Evolutionary conservation across 2,329 filamentous ascomycete genomes (phyloP).

Genomic region (Penicillium sp.): DNA sequence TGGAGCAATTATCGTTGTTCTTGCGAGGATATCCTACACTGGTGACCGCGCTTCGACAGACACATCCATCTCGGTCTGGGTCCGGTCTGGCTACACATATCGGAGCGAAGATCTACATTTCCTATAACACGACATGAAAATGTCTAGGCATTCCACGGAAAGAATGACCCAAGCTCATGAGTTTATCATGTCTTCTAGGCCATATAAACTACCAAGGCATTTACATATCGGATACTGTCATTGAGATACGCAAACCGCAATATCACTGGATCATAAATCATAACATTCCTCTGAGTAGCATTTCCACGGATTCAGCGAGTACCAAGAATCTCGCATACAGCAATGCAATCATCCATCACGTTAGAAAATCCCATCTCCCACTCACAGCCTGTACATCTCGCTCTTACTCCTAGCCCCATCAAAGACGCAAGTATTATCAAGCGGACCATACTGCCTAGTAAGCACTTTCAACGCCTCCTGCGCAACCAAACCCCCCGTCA

Average conservation of each 20-base stretch:
- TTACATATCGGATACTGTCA: background rate
- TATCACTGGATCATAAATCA: slow-evolving; percentile 9
- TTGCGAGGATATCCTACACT: background rate
- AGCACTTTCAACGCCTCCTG: slow-evolving; percentile 89
- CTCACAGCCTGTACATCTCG: slow-evolving; percentile 49
- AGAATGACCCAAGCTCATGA: background rate
- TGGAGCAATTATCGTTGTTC: background rate
- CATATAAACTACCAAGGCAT: background rate
- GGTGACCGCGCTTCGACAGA: background rate
- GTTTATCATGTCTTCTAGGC: background rate
- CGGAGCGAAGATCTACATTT: background rate
- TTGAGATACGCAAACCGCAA: background rate
- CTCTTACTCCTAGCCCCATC: slow-evolving; percentile 59
- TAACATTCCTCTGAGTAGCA: background rate
- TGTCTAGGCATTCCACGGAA: background rate
- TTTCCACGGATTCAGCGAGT: background rate
- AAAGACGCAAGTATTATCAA: slow-evolving; percentile 63
- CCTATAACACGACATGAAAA: background rate
- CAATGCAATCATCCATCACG: background rate
- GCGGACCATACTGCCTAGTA: slow-evolving; percentile 64
- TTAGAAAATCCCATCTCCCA: background rate
- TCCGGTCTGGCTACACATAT: background rate
- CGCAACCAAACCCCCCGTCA: slow-evolving; percentile 89
- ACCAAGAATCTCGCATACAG: background rate
- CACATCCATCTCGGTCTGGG: too few relatives aligned